Conservation (phyloP, 139 green algal genomes). For the Picochlorum sp. region DNA sequence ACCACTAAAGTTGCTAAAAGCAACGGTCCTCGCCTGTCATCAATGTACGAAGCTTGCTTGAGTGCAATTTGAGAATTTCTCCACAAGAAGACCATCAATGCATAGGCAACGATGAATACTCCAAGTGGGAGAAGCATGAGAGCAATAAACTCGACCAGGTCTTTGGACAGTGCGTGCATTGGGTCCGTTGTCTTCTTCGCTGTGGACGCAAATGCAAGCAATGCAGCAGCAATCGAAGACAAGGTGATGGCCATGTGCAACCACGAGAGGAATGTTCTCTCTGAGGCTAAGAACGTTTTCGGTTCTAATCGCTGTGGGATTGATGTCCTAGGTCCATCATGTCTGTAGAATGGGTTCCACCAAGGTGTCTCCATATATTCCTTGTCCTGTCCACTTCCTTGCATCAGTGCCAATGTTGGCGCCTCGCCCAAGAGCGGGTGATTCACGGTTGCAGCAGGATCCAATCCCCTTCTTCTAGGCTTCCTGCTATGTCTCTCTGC, state of each 20-base stretch:
- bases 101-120: conserved; percentile 68
- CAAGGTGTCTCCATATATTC: background rate
- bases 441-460: conserved; percentile 27
- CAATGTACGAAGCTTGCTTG: conserved; percentile 69
- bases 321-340: background rate
- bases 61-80: conserved; percentile 57
- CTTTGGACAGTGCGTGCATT: conserved; percentile 16
- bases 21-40: conserved; percentile 67
- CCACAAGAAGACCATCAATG: conserved; percentile 68
- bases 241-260: conserved; percentile 90
- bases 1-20: conserved; percentile 62
- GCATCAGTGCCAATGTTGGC: conserved; percentile 73
- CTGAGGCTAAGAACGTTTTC: conserved; percentile 93
- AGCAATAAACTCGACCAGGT: conserved; percentile 70
- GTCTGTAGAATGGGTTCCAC: conserved; percentile 10
- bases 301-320: conserved; percentile 65
- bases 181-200: conserved; percentile 13
- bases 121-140: conserved; percentile 80
- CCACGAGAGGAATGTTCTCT: conserved; percentile 93
- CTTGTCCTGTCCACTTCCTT: conserved; percentile 1
- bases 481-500: conserved; percentile 20
- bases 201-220: conserved; percentile 57
- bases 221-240: conserved; percentile 63
- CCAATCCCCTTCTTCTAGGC: conserved; percentile 15
- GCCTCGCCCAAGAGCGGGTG: conserved; percentile 75